Base-by-base conservation (phyloP, 2,329 filamentous ascomycete species). In the Diaporthe ilicicola region DNA sequence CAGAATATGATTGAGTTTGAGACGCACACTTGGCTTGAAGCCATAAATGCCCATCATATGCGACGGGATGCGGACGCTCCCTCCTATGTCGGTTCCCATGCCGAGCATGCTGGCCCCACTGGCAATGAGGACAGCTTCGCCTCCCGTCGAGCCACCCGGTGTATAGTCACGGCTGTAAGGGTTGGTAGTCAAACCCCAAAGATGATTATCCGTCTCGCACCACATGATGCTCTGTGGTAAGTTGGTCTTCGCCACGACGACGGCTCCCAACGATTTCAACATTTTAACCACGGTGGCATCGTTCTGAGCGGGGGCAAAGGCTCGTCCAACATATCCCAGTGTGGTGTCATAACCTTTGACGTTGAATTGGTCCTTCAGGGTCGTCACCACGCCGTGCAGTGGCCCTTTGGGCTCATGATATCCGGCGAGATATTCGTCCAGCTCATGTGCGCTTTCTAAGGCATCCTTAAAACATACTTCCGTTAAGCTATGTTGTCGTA, bases 341-440 rank as follows among this genome's bases (percentile, higher is more conserved):
- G 89, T 90, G 0, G 85, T 85, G 67, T 91, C 87, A 4, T 84
- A 77, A 1, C 87, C 89, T 70, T 85, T 85, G 51, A 92, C 81
- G 29, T 90, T 86, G 78, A 91, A 91, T 17, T 89, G 88, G 65
- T 91, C 90, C 76, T 91, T 91, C 46, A 72, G n/a, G 13, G 68
- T 70, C 3, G 34, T 39, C 5, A 65, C 62, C 2, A 71, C 24
- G 10, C 71, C 68, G 4, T 72, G 68, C 1, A 72, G 68, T n/a
- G 71, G 71, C 17, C 71, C 71, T 10, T 55, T 2, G 2, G 50
- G 46, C n/a, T 56, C n/a, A 42, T 70, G 15, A 3, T 67, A 27
- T 17, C 68, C 7, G 1, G 51, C 22, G 3, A 70, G 39, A 17
- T 72, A 32, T 13, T 42, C 8, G 34, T 67, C 71, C 3, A 72